Conservation (phyloP, 176 grass and related monocot species). For the Avena atlantica region DNA sequence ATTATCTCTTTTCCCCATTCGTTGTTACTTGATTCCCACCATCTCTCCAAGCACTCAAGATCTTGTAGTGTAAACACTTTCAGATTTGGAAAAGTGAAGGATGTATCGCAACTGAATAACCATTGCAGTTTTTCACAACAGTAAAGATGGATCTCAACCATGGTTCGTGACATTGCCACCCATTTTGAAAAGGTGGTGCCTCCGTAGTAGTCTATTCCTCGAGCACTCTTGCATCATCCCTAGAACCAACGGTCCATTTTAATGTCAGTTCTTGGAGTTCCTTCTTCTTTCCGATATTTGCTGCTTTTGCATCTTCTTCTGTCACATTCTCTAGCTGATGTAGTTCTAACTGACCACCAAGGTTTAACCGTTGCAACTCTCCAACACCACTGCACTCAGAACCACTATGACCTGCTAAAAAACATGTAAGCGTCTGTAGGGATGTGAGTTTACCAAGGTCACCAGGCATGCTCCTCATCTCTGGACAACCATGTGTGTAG, state of each 20-base stretch:
- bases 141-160: not conserved
- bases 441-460: not conserved
- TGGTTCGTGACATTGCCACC: not conserved
- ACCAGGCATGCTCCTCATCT: not conserved
- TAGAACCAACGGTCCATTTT: not conserved
- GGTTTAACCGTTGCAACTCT: conserved; percentile 32
- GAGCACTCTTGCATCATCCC: not conserved
- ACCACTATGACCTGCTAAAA: not conserved
- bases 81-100: not conserved
- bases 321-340: not conserved
- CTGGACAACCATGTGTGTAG: not conserved
- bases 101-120: no score
- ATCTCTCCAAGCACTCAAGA: not conserved
- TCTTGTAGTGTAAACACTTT: not conserved
- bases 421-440: conserved; percentile 30
- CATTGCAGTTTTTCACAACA: not conserved
- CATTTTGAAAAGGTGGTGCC: not conserved
- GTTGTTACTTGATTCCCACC: not conserved
- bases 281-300: not conserved
- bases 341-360: not conserved
- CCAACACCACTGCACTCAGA: not conserved
- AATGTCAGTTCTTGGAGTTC: not conserved
- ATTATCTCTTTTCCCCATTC: not conserved
- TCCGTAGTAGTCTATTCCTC: not conserved
- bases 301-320: not conserved